A percentile compares a stretch with the other conserved stretches of the same genome.
Conservation (phyloP, 805 yeast species). For the Ascoidea asiatica region DNA sequence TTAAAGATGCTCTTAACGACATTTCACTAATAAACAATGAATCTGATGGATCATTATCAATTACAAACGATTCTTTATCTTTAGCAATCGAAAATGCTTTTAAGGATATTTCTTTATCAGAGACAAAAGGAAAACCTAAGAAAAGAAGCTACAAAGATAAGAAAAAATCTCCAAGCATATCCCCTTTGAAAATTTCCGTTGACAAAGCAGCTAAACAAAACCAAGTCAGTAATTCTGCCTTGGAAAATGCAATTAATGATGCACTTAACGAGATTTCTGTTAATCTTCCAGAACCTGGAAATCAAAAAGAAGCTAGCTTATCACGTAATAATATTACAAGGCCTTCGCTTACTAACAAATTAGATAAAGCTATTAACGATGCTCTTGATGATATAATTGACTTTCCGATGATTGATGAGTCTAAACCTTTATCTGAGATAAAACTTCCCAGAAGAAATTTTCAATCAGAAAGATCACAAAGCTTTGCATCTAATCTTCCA, state of each 20-base stretch:
- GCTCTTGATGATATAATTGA: background rate
- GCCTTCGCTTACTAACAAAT: too few relatives aligned
- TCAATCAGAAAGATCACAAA: background rate
- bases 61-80: background rate
- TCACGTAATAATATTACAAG: too few relatives aligned
- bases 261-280: background rate
- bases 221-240: background rate
- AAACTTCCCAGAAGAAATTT: too few relatives aligned
- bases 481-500: background rate
- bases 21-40: background rate
- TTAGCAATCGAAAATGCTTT: background rate
- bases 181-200: background rate
- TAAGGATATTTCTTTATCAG: background rate
- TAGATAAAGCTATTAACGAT: background rate
- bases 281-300: background rate
- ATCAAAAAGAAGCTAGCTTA: too few relatives aligned
- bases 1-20: too few relatives aligned
- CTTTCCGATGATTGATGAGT: background rate
- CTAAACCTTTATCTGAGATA: background rate
- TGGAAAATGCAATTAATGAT: background rate
- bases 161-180: background rate
- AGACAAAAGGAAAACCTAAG: background rate
- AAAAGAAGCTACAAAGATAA: too few relatives aligned
- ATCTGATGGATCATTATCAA: background rate
- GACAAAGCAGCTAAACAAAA: background rate